Percentiles rank a stretch among this genome's conserved stretches.
Conservation (phyloP, 306 rosid species). For the Quercus berberidifolia region DNA sequence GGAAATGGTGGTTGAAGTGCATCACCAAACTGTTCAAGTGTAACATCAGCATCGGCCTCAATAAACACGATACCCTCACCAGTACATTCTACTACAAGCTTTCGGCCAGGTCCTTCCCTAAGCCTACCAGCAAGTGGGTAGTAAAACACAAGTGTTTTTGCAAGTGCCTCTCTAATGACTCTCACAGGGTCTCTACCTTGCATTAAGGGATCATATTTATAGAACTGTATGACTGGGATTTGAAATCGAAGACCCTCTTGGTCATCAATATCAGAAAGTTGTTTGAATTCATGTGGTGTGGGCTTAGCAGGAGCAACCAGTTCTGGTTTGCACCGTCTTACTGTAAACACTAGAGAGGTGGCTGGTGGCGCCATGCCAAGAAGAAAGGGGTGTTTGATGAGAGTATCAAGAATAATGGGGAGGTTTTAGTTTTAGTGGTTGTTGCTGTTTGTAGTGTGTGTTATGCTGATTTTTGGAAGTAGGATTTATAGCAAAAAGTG, state of each 20-base stretch:
- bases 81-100: conserved; percentile 1
- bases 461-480: too few relatives aligned
- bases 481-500: too few relatives aligned
- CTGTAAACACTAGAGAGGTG: conserved; percentile 18
- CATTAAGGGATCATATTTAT: conserved; percentile 27
- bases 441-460: too few relatives aligned
- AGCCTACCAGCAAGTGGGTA: conserved; percentile 43
- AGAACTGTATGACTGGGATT: conserved; percentile 32
- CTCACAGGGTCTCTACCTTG: conserved; percentile 26
- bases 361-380: not conserved
- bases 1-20: not conserved
- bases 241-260: conserved; percentile 42
- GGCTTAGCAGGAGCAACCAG: conserved; percentile 28
- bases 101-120: conserved; percentile 27
- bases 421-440: too few relatives aligned
- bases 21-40: not conserved
- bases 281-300: conserved; percentile 27
- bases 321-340: conserved; percentile 21
- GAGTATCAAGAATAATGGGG: too few relatives aligned
- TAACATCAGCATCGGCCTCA: not conserved
- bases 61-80: not conserved
- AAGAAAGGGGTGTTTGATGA: too few relatives aligned
- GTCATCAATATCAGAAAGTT: conserved; percentile 40
- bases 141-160: conserved; percentile 30
- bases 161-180: conserved; percentile 32